A percentile compares a stretch with the other conserved stretches of the same genome.
Conservation (phyloP, 148 eudicot species). For the Limonium bicolor region DNA sequence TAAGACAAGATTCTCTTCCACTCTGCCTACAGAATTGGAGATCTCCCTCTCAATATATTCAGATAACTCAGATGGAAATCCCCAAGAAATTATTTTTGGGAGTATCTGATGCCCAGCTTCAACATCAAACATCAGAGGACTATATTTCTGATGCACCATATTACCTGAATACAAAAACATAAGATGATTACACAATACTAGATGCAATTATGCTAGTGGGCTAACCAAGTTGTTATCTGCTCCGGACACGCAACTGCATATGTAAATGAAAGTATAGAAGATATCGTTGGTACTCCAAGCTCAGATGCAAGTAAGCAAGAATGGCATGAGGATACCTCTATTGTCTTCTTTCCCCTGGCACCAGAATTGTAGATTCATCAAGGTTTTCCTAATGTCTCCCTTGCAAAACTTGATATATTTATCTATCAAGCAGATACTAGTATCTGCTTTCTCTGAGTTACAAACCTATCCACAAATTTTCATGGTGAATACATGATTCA, state of each 20-base stretch:
- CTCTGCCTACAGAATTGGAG: conserved; percentile 24
- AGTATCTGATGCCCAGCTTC: conserved; percentile 51
- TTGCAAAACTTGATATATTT: conserved; percentile 45
- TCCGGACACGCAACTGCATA: conserved; percentile 1
- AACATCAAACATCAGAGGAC: conserved; percentile 48
- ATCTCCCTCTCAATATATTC: conserved; percentile 66
- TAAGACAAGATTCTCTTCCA: conserved; percentile 29
- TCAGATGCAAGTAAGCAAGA: background rate
- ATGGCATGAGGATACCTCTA: conserved; percentile 27
- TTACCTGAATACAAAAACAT: conserved; percentile 21
- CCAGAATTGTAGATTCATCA: conserved; percentile 85
- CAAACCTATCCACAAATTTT: conserved; percentile 40
- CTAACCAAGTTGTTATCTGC: background rate
- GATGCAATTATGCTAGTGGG: no score
- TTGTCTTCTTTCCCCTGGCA: conserved; percentile 44
- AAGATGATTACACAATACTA: conserved; percentile 2
- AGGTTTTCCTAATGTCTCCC: conserved; percentile 75
- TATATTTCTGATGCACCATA: conserved; percentile 12
- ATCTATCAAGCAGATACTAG: conserved; percentile 44
- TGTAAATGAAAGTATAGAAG: no score
- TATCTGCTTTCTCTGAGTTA: conserved; percentile 44
- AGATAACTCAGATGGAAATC: conserved; percentile 52
- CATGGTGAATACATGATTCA: conserved; percentile 4
- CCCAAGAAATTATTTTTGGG: conserved; percentile 58
- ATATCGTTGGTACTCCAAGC: no score